Evolutionary conservation across 148 eudicot genomes (phyloP), one percentile per base, ranked within the genome.

Genomic region (Talinum fruticosum): DNA sequence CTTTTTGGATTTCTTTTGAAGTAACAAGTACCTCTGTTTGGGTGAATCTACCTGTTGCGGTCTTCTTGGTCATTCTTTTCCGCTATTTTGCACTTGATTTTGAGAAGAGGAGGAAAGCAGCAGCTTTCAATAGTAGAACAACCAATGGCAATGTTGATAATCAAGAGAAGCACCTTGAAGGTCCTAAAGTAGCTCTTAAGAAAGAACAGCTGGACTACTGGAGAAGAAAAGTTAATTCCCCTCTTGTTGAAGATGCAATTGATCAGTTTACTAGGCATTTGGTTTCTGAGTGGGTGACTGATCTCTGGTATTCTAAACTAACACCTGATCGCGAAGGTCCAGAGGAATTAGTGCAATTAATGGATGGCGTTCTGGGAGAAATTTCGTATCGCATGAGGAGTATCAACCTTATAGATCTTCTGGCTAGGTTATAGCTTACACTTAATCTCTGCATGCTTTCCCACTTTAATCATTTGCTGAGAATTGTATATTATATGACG

Each of bases 11-110:
- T 75, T 72, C 68, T 74, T 59, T 66, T 93, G 76, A 86, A 96
- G 99, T 96, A 86, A 96, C 99, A 71, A 96, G 99, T 84, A 82
- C 98, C 79, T 96, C 99, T 53, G 98, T 96, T 73, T 87, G 88
- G 87, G 93, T 93, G 83, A 96, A 96, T 89, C 84, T 96, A 78
- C 99, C 98, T 71, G 89, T 80, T 83, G 98, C 98, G 37, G 87
- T 86, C 26, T 67, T 86, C 72, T 79, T 96, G 73, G 83, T 93
- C 66, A 79, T 93, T 49, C 68, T 82, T 74, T 79, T 91, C 84
- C 97, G 99, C 44, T 96, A 96, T 77, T 85, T 90, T 70, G 78
- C 93, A 36, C 44, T 91, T 85, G 98, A 96, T 79, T 83, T 89
- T 82, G 99, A 93, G 34, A 85, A 82, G 88, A 87, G 86, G 82